Percentiles rank a stretch among this genome's conserved stretches.
These are phyloP conservation scores for Monosporozyma siamensis DNA, from an alignment of 805 yeast genomes.

Conservation along the genomic window DNA sequence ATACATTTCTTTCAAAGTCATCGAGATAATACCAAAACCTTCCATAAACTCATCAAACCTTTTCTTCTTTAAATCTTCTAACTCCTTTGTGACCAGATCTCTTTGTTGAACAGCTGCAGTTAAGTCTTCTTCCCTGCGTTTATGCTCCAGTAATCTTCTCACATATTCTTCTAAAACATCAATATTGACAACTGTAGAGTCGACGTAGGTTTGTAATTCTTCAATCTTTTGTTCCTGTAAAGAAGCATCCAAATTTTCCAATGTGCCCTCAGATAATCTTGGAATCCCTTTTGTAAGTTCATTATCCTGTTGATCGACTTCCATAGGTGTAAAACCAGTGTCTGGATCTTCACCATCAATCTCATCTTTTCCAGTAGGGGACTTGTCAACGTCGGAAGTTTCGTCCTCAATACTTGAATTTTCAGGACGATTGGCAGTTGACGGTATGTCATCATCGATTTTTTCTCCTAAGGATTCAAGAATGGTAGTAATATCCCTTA, in stretches of 20 bases:
- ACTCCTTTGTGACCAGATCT: constrained; percentile 49
- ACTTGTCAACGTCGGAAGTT: constrained; percentile 1
- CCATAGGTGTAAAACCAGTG: constrained; percentile 13
- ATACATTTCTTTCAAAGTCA: constrained; percentile 90
- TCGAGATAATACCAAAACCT: constrained; percentile 80
- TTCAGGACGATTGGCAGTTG: background rate
- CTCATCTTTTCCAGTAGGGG: background rate
- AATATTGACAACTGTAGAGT: constrained; percentile 53
- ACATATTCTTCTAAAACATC: constrained; percentile 74
- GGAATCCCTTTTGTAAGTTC: constrained; percentile 28
- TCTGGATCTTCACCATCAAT: background rate
- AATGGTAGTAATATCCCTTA: constrained; percentile 43
- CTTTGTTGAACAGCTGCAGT: constrained; percentile 58
- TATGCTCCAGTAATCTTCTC: constrained; percentile 52
- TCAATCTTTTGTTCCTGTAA: constrained; percentile 43
- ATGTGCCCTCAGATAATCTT: constrained; percentile 42
- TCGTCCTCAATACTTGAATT: background rate
- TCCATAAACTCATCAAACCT: constrained; percentile 85
- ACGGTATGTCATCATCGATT: background rate
- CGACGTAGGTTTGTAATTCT: constrained; percentile 45
- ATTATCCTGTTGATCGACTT: constrained; percentile 24
- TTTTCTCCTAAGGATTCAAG: constrained; percentile 14
- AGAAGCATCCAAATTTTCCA: constrained; percentile 40
- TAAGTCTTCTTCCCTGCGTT: constrained; percentile 52
- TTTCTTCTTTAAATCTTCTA: constrained; percentile 62